Conservation (phyloP, 495 filamentous ascomycete genomes). For the Penicillium silybi region DNA sequence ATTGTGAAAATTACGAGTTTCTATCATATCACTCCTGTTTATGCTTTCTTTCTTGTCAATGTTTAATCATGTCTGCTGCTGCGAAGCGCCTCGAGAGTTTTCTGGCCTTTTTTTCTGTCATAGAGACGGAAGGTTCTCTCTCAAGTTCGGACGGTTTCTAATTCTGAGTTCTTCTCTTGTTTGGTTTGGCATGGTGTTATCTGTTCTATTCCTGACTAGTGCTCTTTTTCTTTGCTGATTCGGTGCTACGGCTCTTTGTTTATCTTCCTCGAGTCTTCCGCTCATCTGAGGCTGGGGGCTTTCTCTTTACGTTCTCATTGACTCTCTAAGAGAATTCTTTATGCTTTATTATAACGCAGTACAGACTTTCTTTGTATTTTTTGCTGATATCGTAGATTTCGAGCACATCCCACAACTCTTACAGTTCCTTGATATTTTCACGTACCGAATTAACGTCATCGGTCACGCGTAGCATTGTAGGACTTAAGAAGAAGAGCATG, state of each 20-base stretch:
- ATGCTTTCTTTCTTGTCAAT: slow-evolving; percentile 23
- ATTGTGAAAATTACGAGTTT: slow-evolving; percentile 27
- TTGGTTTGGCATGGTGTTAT: slow-evolving; percentile 27
- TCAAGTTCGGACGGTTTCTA: slow-evolving; percentile 14
- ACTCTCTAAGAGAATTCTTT: slow-evolving; percentile 2
- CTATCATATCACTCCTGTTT: slow-evolving; percentile 24
- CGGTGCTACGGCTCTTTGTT: slow-evolving; percentile 18
- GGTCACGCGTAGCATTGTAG: too few species aligned
- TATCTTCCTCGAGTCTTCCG: slow-evolving; percentile 12
- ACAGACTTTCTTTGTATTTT: slow-evolving; percentile 14
- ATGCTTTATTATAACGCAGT: slow-evolving; percentile 21
- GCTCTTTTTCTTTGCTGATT: slow-evolving; percentile 11
- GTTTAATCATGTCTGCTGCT: slow-evolving; percentile 16
- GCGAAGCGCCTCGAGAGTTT: slow-evolving; percentile 4
- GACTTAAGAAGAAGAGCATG: too few species aligned
- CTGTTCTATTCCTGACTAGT: slow-evolving; percentile 18
- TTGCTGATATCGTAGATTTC: too few species aligned
- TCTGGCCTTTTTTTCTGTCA: slow-evolving; percentile 1
- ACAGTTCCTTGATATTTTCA: too few species aligned
- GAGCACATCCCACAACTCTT: too few species aligned
- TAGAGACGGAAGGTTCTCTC: slow-evolving; percentile 5
- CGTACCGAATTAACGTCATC: too few species aligned
- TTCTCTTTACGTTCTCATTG: slow-evolving; percentile 6
- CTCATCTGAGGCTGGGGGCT: slow-evolving; percentile 6
- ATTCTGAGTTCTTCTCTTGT: slow-evolving; percentile 12